Percentiles rank a stretch among this genome's conserved stretches.
phyloP scores from a whole-genome alignment of 2,329 filamentous ascomycete genomes.

The Aspergillus ruber region DNA sequence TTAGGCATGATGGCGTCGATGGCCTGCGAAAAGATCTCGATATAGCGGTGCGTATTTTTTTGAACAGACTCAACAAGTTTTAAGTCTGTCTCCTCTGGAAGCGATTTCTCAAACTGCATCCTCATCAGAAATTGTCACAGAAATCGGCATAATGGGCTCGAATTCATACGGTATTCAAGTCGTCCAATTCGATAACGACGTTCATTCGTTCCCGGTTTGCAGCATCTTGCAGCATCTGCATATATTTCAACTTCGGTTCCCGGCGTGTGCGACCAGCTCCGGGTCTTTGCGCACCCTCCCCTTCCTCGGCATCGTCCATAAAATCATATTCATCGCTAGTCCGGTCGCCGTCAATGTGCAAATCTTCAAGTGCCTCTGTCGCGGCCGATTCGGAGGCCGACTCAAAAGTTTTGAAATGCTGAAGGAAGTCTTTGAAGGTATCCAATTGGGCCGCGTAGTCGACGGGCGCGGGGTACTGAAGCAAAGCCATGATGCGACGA shows the following conservation, averaged over 20 bases:
- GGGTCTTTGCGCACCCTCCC: conserved; percentile 26
- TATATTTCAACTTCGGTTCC: conserved; percentile 75
- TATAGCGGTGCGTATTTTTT: conserved; percentile 88
- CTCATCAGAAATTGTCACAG: conserved; percentile 2
- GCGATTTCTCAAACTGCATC: conserved; percentile 64
- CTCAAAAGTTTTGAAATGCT: conserved; percentile 73
- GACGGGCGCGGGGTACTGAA: conserved; percentile 69
- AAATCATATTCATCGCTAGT: conserved; percentile 88
- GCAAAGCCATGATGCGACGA: conserved; percentile 67
- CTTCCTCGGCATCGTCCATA: conserved; percentile 72
- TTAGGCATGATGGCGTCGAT: conserved; percentile 80
- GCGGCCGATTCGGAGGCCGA: conserved; percentile 59
- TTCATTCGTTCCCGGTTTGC: conserved; percentile 73
- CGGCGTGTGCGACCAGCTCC: conserved; percentile 44
- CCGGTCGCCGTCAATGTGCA: conserved; percentile 82
- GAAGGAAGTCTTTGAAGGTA: conserved; percentile 79
- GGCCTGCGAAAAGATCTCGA: conserved; percentile 82
- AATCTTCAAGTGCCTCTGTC: conserved; percentile 72
- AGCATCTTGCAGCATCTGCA: conserved; percentile 77
- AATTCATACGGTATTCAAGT: conserved; percentile 61
- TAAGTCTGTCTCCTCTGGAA: conserved; percentile 63
- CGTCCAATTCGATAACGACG: conserved; percentile 82
- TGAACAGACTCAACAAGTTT: conserved; percentile 70
- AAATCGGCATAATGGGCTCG: neutral
- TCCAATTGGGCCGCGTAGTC: conserved; percentile 80